Evolutionary conservation across 2,329 filamentous ascomycete species (phyloP), one percentile per base, ranked within the genome.

Genomic region (Biscogniauxia sp.): DNA sequence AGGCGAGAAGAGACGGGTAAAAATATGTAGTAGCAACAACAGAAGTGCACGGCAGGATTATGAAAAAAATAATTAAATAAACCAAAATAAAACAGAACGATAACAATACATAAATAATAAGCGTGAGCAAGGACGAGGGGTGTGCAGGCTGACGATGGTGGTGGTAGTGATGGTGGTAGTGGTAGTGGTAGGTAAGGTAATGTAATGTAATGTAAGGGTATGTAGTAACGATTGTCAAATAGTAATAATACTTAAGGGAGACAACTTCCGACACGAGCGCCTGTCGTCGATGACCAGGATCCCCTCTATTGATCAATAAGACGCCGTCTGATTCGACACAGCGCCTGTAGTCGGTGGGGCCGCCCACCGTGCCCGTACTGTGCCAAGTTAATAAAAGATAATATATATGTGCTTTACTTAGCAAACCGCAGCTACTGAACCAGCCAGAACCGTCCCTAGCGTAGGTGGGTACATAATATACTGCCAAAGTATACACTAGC

Each of bases 211-310:
- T 26, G 52, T 26, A 26, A 54, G 52, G 37, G 37, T 45, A 45
- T 45, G 17, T 45, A 45, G 52, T 54, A 54, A 54, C n/a, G 52
- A 32, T 54, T 54, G 52, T 19, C 52, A 54, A 54, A 54, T 54
- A 45, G 37, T 45, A 54, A 54, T 32, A 54, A 54, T 26, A 54
- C 52, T 19, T 26, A 54, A 54, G 52, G 26, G 25, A 26, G n/a
- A 26, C 19, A 52, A 26, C 19, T 52, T 52, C 51, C 51, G 20
- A 26, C 23, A 20, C 51, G 20, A 26, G 19, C 51, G 51, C 51
- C 51, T 7, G 51, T 20, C 11, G 37, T 45, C n/a, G 17, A 45
- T n/a, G 37, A 45, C 37, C 37, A 45, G 37, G 37, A 45, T 45
- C 37, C 37, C 37, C 37, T n/a, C 17, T 45, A 45, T 45, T 45